Evolutionary conservation across 208 protist species (phyloP).

Genomic region (Wallacemonas sp.): DNA sequence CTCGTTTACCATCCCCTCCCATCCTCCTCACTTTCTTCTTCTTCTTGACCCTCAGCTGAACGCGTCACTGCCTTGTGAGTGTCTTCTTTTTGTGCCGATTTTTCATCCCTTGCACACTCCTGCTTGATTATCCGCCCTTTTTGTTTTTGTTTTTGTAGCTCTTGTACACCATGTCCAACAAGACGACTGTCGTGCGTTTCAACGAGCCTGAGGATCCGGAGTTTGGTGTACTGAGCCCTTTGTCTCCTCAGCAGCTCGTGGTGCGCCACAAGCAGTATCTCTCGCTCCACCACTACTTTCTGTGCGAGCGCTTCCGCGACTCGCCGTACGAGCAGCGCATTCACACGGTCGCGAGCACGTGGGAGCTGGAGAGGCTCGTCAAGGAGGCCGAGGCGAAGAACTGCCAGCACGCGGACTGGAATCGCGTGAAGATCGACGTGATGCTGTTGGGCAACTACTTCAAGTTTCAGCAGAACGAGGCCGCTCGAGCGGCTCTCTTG

Average conservation of each 20-base stretch:
- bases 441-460: constrained; percentile 89
- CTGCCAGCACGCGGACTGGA: constrained; percentile 78
- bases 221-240: constrained; percentile 77
- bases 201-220: constrained; percentile 73
- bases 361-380: constrained; percentile 80
- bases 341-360: constrained; percentile 57
- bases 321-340: constrained; percentile 53
- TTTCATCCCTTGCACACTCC: too few species aligned
- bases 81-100: too few species aligned
- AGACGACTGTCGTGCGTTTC: constrained; percentile 59
- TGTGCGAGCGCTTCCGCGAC: constrained; percentile 79
- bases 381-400: constrained; percentile 60
- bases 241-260: constrained; percentile 79
- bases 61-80: too few species aligned
- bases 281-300: constrained; percentile 85
- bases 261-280: constrained; percentile 82
- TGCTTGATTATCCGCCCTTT: neutral
- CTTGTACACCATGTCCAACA: constrained; percentile 13
- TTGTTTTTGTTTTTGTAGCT: neutral
- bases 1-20: too few species aligned
- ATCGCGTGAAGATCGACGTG: constrained; percentile 80
- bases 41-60: too few species aligned
- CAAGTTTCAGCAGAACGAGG: constrained; percentile 90
- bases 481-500: constrained; percentile 53
- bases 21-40: too few species aligned